These are phyloP conservation scores for Smittium culicis DNA, from an alignment of 371 early-diverging fungal genomes.

Conservation along the genomic window DNA sequence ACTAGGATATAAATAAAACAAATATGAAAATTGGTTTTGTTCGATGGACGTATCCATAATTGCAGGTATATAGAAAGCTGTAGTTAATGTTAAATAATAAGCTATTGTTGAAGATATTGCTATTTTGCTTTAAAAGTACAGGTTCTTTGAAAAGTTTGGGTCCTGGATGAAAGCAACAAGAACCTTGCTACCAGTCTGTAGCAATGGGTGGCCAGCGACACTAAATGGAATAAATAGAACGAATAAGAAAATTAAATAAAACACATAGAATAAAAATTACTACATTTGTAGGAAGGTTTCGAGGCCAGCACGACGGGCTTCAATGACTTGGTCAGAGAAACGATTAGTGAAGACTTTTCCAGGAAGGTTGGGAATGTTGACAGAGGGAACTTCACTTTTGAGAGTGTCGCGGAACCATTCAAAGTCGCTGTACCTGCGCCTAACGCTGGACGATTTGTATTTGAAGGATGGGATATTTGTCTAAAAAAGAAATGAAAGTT, in stretches of 20 bases:
- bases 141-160: conserved; percentile 64
- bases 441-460: conserved; percentile 61
- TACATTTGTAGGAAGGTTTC: conserved; percentile 93
- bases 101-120: too few relatives aligned
- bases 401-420: conserved; percentile 93
- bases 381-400: conserved; percentile 77
- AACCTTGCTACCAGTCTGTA: conserved; percentile 93
- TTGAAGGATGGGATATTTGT: conserved; percentile 97
- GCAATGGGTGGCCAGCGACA: conserved; percentile 89
- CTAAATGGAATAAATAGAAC: conserved; percentile 25
- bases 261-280: conserved; percentile 22
- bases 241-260: conserved; percentile 7
- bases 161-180: conserved; percentile 90
- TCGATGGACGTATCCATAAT: too few relatives aligned
- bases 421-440: conserved; percentile 93
- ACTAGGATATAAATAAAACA: too few relatives aligned
- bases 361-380: conserved; percentile 89
- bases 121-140: conserved; percentile 36
- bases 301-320: conserved; percentile 75
- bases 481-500: neutral
- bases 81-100: too few relatives aligned
- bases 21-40: too few relatives aligned
- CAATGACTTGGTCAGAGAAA: conserved; percentile 87
- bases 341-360: conserved; percentile 94
- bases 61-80: too few relatives aligned